phyloP scores from a whole-genome alignment of 148 eudicot genomes.

The Fallopia convolvulus region DNA sequence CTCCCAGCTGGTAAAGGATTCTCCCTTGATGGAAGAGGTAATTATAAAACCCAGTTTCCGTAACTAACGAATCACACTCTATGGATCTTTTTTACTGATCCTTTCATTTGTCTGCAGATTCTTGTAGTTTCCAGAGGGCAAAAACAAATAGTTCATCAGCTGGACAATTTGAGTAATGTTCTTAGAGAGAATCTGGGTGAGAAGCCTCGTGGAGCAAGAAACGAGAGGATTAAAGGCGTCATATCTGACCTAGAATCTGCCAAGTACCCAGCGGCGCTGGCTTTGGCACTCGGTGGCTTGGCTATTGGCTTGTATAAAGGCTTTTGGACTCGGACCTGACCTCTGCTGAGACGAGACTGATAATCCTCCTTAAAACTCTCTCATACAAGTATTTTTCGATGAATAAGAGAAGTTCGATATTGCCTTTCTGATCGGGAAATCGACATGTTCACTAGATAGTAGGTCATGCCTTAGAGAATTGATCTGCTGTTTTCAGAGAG shows the following conservation, averaged over 20 bases:
- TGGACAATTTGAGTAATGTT: constrained; percentile 61
- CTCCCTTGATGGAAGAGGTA: constrained; percentile 74
- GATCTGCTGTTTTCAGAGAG: background rate
- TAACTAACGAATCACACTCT: background rate
- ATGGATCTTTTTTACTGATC: background rate
- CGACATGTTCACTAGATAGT: background rate
- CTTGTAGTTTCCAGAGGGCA: constrained; percentile 60
- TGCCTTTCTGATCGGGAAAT: constrained; percentile 1
- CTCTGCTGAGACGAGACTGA: background rate
- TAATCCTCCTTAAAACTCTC: background rate
- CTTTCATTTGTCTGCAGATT: constrained; percentile 30
- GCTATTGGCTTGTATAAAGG: constrained; percentile 61
- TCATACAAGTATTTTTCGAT: background rate
- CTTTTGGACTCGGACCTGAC: constrained; percentile 14
- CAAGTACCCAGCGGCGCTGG: constrained; percentile 23
- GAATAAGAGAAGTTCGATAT: background rate
- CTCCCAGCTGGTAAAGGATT: constrained; percentile 58
- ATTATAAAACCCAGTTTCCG: background rate
- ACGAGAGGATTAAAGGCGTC: constrained; percentile 24
- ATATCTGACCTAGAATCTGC: constrained; percentile 26
- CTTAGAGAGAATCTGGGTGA: constrained; percentile 47
- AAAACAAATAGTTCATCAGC: constrained; percentile 72
- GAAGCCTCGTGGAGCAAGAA: constrained; percentile 26
- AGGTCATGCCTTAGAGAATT: background rate
- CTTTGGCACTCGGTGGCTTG: constrained; percentile 58